Evolutionary conservation across 768 basidiomycete genomes (phyloP).

Genomic region (Dacryopinax spathularia): DNA sequence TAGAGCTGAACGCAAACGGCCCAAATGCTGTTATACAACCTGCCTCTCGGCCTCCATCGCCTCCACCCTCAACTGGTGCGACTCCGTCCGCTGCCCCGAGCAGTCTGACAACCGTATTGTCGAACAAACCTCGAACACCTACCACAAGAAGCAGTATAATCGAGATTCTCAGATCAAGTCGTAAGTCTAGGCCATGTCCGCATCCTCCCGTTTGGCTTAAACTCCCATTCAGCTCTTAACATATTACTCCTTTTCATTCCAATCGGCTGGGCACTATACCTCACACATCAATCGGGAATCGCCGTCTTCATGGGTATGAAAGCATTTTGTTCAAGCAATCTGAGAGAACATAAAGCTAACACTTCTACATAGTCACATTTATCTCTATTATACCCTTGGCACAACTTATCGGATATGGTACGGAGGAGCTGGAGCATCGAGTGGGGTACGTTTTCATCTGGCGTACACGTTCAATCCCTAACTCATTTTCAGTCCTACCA

Average conservation of each 20-base stretch:
- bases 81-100: too few relatives aligned
- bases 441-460: conserved; percentile 40
- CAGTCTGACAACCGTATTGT: too few relatives aligned
- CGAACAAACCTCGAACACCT: neutral
- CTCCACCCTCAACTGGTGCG: too few relatives aligned
- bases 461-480: neutral
- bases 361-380: neutral
- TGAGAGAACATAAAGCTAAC: neutral
- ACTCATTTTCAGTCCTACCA: conserved; percentile 24
- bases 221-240: conserved; percentile 21
- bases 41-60: too few relatives aligned
- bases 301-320: conserved; percentile 28
- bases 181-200: neutral
- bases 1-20: too few relatives aligned
- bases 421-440: conserved; percentile 68
- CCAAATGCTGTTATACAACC: too few relatives aligned
- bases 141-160: neutral
- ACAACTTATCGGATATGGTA: conserved; percentile 58
- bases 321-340: neutral
- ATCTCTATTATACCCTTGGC: neutral
- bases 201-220: neutral
- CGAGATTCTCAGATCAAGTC: neutral
- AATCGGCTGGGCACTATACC: conserved; percentile 37
- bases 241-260: conserved; percentile 37
- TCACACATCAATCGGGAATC: conserved; percentile 32